A percentile compares a stretch with the other conserved stretches of the same genome.
These are phyloP conservation scores for Elongisporangium senticosum DNA, from an alignment of 352 stramenopile species.

Conservation along the genomic window DNA sequence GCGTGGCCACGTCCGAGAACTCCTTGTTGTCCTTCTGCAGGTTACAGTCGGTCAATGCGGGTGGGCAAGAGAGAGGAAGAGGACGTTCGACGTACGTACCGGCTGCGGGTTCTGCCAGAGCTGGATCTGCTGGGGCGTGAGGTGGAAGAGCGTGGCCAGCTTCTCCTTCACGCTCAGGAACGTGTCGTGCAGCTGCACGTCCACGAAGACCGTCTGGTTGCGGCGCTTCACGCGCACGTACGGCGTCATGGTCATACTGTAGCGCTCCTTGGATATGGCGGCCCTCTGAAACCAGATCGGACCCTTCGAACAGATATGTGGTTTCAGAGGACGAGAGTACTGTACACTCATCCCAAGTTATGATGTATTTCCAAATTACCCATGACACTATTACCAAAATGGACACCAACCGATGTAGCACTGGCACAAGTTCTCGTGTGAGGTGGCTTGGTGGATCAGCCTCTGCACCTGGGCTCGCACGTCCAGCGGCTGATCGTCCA, in stretches of 20 bases:
- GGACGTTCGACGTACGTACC: constrained; percentile 12
- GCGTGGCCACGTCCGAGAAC: constrained; percentile 66
- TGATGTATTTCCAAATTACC: no score
- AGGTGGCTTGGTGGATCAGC: constrained; percentile 97
- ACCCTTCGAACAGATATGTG: no score
- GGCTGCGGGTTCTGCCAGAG: constrained; percentile 66
- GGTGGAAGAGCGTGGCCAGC: constrained; percentile 58
- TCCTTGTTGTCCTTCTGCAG: constrained; percentile 66
- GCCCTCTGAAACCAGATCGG: background rate
- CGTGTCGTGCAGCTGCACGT: constrained; percentile 70
- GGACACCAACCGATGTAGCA: constrained; percentile 98
- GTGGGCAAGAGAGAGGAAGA: background rate
- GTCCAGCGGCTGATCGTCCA: constrained; percentile 55
- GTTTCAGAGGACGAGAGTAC: background rate
- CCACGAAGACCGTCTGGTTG: constrained; percentile 84
- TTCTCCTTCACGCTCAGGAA: constrained; percentile 84
- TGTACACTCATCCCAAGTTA: no score
- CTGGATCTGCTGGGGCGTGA: constrained; percentile 53
- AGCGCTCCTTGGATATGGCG: background rate
- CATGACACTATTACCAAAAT: constrained; percentile 57
- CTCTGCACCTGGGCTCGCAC: constrained; percentile 90
- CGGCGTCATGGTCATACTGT: constrained; percentile 25
- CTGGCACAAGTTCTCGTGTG: constrained; percentile 98
- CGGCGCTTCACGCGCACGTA: constrained; percentile 88
- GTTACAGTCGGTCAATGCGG: background rate